phyloP scores from a whole-genome alignment of 1,284 basidiomycete genomes.

The Cerioporus squamosus region DNA sequence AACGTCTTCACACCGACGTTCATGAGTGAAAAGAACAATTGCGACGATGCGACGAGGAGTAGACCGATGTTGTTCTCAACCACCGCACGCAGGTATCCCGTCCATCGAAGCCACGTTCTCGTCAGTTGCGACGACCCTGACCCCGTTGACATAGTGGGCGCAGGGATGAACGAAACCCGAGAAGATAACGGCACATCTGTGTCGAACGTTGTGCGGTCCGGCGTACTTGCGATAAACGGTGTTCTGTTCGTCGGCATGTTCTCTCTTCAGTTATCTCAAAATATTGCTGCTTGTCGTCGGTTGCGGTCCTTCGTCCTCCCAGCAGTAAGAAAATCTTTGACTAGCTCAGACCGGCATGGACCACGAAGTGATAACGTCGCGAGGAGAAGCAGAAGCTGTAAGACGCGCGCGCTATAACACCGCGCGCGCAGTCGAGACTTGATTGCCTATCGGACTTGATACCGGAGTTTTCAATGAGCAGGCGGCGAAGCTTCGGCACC shows the following conservation, averaged over 20 bases:
- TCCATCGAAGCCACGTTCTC: background rate
- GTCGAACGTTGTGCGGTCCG: conserved; percentile 20
- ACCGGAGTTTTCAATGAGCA: too few relatives aligned
- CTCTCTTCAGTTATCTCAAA: too few relatives aligned
- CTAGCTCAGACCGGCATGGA: too few relatives aligned
- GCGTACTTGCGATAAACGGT: conserved; percentile 20
- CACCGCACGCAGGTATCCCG: background rate
- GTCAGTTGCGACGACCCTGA: background rate
- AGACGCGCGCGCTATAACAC: too few relatives aligned
- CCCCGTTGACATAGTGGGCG: conserved; percentile 8
- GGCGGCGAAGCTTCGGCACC: too few relatives aligned
- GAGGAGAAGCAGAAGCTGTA: too few relatives aligned
- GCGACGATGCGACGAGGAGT: conserved; percentile 60
- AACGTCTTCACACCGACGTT: conserved; percentile 65
- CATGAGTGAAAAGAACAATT: conserved; percentile 67
- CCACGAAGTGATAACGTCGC: too few relatives aligned
- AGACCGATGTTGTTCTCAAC: conserved; percentile 58
- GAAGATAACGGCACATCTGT: conserved; percentile 10
- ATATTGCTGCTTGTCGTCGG: too few relatives aligned
- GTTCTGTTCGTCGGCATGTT: conserved; percentile 20
- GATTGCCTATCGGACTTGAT: too few relatives aligned
- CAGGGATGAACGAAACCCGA: conserved; percentile 18
- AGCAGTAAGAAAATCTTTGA: too few relatives aligned
- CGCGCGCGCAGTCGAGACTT: too few relatives aligned
- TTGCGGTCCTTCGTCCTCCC: too few relatives aligned